Percentiles rank a stretch among this genome's conserved stretches.
Evolutionary conservation across 1,284 basidiomycete genomes (phyloP).

Genomic region (Malassezia arunalokei): DNA sequence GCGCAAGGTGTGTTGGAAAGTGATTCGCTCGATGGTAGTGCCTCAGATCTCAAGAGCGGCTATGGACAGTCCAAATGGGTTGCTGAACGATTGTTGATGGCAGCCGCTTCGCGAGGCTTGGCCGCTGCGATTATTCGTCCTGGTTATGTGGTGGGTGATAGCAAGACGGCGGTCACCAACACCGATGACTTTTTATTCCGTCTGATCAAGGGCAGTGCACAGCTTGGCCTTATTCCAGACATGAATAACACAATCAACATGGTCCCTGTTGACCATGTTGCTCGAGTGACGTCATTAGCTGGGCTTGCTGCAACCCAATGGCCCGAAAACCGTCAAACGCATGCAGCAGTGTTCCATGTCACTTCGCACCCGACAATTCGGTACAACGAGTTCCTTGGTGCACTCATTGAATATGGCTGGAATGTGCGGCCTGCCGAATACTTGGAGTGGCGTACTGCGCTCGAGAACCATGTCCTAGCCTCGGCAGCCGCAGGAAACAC

Average conservation of each 20-base stretch:
- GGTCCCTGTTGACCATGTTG: slow-evolving; percentile 95
- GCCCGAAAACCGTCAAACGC: slow-evolving; percentile 30
- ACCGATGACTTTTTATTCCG: slow-evolving; percentile 99
- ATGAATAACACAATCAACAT: slow-evolving; percentile 98
- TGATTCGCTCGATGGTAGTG: slow-evolving; percentile 82
- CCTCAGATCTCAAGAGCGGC: slow-evolving; percentile 65
- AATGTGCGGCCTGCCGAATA: slow-evolving; percentile 69
- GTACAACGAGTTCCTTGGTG: slow-evolving; percentile 74
- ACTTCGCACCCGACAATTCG: slow-evolving; percentile 74
- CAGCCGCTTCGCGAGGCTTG: slow-evolving; percentile 74
- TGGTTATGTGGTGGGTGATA: slow-evolving; percentile 92
- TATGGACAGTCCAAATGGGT: slow-evolving; percentile 99
- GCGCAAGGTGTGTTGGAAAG: slow-evolving; percentile 63
- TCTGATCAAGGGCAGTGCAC: slow-evolving; percentile 90
- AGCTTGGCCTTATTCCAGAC: slow-evolving; percentile 86
- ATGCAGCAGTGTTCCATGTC: slow-evolving; percentile 69
- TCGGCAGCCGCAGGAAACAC: slow-evolving; percentile 8
- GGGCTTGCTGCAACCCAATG: slow-evolving; percentile 22
- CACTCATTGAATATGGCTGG: slow-evolving; percentile 71
- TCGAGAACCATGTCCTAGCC: slow-evolving; percentile 82
- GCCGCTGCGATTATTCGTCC: slow-evolving; percentile 81
- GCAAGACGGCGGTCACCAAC: slow-evolving; percentile 69
- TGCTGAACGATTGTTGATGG: slow-evolving; percentile 81
- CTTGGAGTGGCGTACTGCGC: slow-evolving; percentile 73
- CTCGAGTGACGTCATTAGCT: slow-evolving; percentile 57